A percentile compares a stretch with the other conserved stretches of the same genome.
These are phyloP conservation scores for Corymbia maculata DNA, from an alignment of 345 rosid species.

Conservation along the genomic window DNA sequence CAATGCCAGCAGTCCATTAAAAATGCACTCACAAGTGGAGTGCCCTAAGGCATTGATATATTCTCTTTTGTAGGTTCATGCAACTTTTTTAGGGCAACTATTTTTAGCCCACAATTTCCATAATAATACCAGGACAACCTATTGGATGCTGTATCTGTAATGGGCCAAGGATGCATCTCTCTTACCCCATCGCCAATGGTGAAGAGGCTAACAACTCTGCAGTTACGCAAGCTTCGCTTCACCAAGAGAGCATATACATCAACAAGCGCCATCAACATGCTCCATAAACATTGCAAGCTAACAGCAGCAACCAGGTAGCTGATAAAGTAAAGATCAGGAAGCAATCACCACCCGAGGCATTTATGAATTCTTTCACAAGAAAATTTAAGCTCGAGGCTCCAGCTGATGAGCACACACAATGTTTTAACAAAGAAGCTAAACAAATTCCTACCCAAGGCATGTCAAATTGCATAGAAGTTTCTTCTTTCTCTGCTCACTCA, in stretches of 20 bases:
- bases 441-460: neutral
- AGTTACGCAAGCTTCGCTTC: conserved; percentile 52
- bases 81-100: neutral
- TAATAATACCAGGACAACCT: neutral
- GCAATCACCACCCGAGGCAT: neutral
- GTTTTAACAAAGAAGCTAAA: neutral
- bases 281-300: conserved; percentile 70
- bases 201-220: conserved; percentile 29
- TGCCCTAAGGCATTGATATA: neutral
- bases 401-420: neutral
- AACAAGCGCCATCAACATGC: conserved; percentile 47
- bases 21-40: neutral
- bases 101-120: neutral
- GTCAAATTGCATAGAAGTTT: neutral
- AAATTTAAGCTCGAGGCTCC: neutral
- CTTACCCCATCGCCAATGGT: conserved; percentile 84
- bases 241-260: conserved; percentile 65
- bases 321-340: conserved; percentile 12
- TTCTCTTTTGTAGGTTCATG: neutral
- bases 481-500: neutral
- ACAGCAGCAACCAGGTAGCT: conserved; percentile 68
- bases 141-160: neutral
- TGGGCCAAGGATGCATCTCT: neutral
- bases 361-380: neutral
- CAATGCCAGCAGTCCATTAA: neutral